These are phyloP conservation scores for Pistacia integerrima DNA, from an alignment of 345 rosid genomes.

Conservation along the genomic window DNA sequence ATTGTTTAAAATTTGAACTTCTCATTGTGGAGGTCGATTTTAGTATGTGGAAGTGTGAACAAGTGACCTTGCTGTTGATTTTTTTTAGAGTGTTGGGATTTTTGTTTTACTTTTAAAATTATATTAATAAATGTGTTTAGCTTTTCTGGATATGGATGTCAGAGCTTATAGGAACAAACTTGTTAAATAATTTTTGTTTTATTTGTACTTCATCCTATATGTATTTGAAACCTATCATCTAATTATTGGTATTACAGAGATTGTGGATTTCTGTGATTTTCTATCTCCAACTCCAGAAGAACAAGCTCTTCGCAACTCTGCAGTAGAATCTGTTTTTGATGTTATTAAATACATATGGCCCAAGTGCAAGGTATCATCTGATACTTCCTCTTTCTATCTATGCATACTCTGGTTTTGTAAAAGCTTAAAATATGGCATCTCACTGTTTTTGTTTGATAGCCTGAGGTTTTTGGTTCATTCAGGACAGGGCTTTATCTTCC, in stretches of 20 bases:
- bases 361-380: conserved; percentile 52
- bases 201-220: too few species aligned
- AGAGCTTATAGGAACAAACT: too few species aligned
- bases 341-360: conserved; percentile 92
- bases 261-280: conserved; percentile 83
- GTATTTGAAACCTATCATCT: too few species aligned
- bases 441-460: conserved; percentile 45
- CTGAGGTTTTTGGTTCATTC: conserved; percentile 87
- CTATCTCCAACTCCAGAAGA: conserved; percentile 81
- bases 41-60: background rate
- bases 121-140: too few species aligned
- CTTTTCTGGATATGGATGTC: too few species aligned
- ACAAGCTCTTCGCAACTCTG: conserved; percentile 55
- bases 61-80: background rate
- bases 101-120: too few species aligned
- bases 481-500: conserved; percentile 90
- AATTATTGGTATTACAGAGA: conserved; percentile 47
- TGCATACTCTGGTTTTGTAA: background rate
- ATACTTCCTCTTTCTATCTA: conserved; percentile 4
- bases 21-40: background rate
- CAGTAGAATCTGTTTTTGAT: conserved; percentile 59
- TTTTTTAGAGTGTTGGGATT: background rate
- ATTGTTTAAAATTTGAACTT: background rate
- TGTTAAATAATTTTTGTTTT: too few species aligned
- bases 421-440: background rate